phyloP scores from a whole-genome alignment of 768 basidiomycete species.

The Xerocomus potaroensis region DNA sequence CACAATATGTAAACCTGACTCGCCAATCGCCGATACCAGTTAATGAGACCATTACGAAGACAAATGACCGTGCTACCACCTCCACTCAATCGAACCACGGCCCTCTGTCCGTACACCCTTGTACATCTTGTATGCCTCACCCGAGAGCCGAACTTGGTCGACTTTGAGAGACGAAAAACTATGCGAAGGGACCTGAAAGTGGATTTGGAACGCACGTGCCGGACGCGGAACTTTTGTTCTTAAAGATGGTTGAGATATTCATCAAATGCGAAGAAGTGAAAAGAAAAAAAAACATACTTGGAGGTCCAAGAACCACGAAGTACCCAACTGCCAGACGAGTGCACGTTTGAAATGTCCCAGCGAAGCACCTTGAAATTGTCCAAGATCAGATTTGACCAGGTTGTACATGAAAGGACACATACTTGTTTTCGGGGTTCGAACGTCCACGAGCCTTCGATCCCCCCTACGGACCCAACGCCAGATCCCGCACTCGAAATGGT shows the following conservation, averaged over 20 bases:
- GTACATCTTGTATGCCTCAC: conserved; percentile 85
- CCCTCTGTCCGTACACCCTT: conserved; percentile 76
- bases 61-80: conserved; percentile 22
- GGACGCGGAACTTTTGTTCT: conserved; percentile 52
- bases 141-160: conserved; percentile 75
- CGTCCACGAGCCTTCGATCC: conserved; percentile 65
- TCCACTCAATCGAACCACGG: conserved; percentile 30
- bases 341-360: conserved; percentile 73
- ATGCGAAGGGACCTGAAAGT: conserved; percentile 64
- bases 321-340: conserved; percentile 65
- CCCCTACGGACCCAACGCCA: conserved; percentile 36
- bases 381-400: neutral
- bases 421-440: conserved; percentile 72
- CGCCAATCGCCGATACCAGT: neutral
- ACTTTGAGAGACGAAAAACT: conserved; percentile 81
- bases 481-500: conserved; percentile 56
- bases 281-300: conserved; percentile 38
- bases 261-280: neutral
- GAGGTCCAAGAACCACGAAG: conserved; percentile 77
- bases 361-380: conserved; percentile 53
- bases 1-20: neutral
- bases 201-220: conserved; percentile 68
- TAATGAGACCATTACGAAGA: neutral
- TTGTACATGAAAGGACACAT: neutral
- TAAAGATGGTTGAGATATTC: conserved; percentile 1